Base-by-base conservation (phyloP, 129 eudicot genomes). In the Flaveria sonorensis region DNA sequence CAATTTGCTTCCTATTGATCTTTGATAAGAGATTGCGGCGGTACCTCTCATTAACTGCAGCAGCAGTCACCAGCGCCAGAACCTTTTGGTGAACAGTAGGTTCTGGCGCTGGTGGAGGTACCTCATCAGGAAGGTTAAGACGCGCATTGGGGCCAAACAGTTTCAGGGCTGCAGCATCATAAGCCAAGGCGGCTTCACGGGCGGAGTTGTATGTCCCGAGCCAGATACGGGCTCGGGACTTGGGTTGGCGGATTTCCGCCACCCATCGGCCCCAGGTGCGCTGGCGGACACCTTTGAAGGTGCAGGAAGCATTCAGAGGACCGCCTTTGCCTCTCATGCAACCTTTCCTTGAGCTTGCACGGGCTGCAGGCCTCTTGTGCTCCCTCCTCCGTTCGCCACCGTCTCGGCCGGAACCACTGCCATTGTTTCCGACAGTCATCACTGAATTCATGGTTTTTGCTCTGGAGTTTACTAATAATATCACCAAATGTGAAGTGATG, bases 221-320 rank as follows among this genome's bases (percentile, higher is more conserved):
- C 98, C 96, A 92, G 1, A 71, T 57, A 10, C 98, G 93, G 9
- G 74, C 61, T 0, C 85, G 87, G n/a, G 84, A 71, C 13, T 86
- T 82, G 39, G 92, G 96, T 52, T 84, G 89, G 19, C 96, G 91
- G 51, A 92, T 92, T 76, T 92, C 97, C 7, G 95, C 82, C 32
- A 91, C 97, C 97, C 97, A 91, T 56, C 87, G 82, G 11, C 97
- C 97, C 97, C 95, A 92, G 6, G 89, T 92, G 18, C 97, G 86
- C 84, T 89, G 97, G 2, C 97, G 76, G 12, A 92, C 97, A 24
- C 97, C 97, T 73, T 86, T 92, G 88, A 62, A 92, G 16, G 81
- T 85, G 86, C 97, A 92, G 1, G 80, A 16, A 19, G 87, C 91
- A 57, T 92, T 92, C 69, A 79, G 77, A 0, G 97, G 97, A 0